Percentiles rank a stretch among this genome's conserved stretches.
Evolutionary conservation across 371 early-diverging fungal species (phyloP).

Genomic region (Mucor indicus): DNA sequence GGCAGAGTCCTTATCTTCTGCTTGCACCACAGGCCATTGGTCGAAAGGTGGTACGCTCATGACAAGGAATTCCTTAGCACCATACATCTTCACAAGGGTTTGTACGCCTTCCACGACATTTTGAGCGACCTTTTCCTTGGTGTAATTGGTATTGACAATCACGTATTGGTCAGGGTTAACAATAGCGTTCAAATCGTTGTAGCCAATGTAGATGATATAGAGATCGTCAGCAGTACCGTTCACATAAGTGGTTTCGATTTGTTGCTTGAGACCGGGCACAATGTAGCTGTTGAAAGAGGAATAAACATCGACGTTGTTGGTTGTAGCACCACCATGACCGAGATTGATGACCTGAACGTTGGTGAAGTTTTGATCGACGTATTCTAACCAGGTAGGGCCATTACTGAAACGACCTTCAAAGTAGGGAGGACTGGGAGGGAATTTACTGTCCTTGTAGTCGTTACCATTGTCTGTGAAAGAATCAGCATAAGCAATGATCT

Average conservation of each 20-base stretch:
- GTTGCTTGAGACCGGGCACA: conserved; percentile 20
- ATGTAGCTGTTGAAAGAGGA: conserved; percentile 11
- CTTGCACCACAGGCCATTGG: conserved; percentile 13
- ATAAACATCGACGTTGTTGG: conserved; percentile 31
- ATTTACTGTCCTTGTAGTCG: conserved; percentile 10
- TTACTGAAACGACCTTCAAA: conserved; percentile 51
- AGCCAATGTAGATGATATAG: conserved; percentile 23
- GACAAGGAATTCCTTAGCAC: conserved; percentile 13
- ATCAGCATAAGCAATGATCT: conserved; percentile 23
- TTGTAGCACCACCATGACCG: conserved; percentile 56
- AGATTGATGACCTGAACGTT: conserved; percentile 31
- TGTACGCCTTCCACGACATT: conserved; percentile 11
- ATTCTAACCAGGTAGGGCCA: conserved; percentile 57
- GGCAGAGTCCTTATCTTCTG: conserved; percentile 1
- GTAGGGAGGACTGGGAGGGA: conserved; percentile 32
- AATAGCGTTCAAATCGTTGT: conserved; percentile 24
- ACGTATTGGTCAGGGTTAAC: conserved; percentile 21
- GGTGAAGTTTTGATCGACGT: conserved; percentile 30
- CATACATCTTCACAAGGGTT: conserved; percentile 11
- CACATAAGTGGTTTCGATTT: conserved; percentile 6
- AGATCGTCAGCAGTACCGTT: conserved; percentile 14
- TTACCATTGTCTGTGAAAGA: conserved; percentile 28
- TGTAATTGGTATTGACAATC: conserved; percentile 6
- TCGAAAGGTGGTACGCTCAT: conserved; percentile 19
- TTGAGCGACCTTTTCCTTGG: conserved; percentile 9